Conservation (phyloP, 139 green algal genomes). For the Choricystis sp. region DNA sequence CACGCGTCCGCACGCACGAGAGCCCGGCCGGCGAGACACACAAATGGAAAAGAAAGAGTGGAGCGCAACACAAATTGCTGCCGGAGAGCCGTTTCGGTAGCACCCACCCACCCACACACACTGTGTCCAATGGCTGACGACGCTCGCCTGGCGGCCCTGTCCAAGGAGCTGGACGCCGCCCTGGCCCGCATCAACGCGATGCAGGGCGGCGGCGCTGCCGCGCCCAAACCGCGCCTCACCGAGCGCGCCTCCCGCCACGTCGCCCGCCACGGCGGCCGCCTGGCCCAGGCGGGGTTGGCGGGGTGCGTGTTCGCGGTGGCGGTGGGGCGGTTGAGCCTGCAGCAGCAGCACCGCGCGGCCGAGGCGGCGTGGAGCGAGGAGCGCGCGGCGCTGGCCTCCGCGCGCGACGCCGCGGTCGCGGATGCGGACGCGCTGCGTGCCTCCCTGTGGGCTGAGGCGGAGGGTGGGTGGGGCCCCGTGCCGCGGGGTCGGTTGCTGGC, state of each 20-base stretch:
- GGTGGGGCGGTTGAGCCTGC: conserved; percentile 7
- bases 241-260: conserved; percentile 14
- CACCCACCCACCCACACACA: too few relatives aligned
- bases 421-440: too few relatives aligned
- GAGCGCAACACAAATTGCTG: too few relatives aligned
- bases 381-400: too few relatives aligned
- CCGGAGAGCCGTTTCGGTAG: too few relatives aligned
- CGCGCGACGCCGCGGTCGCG: too few relatives aligned
- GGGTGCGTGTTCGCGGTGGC: conserved; percentile 23
- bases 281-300: conserved; percentile 19
- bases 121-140: not conserved
- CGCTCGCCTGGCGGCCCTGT: conserved; percentile 14
- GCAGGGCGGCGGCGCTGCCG: not conserved
- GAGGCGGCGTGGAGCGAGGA: not conserved
- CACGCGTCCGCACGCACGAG: too few relatives aligned
- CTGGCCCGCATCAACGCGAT: conserved; percentile 23
- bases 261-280: conserved; percentile 3
- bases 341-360: not conserved
- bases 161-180: conserved; percentile 11
- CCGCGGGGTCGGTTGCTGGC: too few relatives aligned
- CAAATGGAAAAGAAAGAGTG: not conserved
- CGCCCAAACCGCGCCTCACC: not conserved
- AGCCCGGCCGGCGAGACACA: too few relatives aligned
- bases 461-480: too few relatives aligned
- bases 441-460: too few relatives aligned